Base-by-base conservation (phyloP, 139 green algal genomes). In the Penium margaritaceum region DNA sequence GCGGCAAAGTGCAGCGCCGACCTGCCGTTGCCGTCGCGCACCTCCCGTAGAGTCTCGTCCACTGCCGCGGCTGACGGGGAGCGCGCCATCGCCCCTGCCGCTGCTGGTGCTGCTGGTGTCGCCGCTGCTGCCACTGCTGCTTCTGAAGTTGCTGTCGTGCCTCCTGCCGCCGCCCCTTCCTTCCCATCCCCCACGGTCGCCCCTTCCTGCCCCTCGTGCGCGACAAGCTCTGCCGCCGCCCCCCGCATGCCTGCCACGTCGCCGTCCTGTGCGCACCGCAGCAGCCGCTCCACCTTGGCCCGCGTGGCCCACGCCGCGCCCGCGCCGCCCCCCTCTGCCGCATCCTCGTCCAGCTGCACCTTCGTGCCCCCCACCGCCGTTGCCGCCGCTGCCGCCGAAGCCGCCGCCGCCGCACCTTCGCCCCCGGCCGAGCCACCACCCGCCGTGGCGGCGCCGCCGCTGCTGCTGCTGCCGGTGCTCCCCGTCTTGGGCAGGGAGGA, bases 1-100 rank as follows among this genome's bases (percentile, higher is more conserved):
- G 80, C 81, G 17, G 81, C 81, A 43, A 86, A 73, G 64, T 86
- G 81, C 29, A 86, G 77, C 5, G 81, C 67, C 24, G 70, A 78
- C 29, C 81, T 53, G 37, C 63, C 67, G n/a, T 82, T 77, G 35
- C 33, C 85, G 70, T 82, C 83, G 21, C 63, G 61, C 33, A 78
- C 69, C 33, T 87, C 63, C 21, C 76, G 58, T 15, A 89, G 54
- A 29, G 30, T 14, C 47, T 67, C 63, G 29, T 41, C 14, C 1
- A 30, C 64, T 29, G 72, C 64, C 17, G 77, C 35, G 5, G 30
- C 51, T 60, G 15, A n/a, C n/a, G n/a, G n/a, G 14, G 30, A 60
- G 51, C 51, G 29, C 30, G 24, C 67, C 64, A n/a, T 72, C 44
- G 64, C 14, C 34, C n/a, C 3, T 38, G 64, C 27, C 30, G 34